Evolutionary conservation across 1,284 basidiomycete genomes (phyloP).

Genomic region (Fomitopsis pinicola): DNA sequence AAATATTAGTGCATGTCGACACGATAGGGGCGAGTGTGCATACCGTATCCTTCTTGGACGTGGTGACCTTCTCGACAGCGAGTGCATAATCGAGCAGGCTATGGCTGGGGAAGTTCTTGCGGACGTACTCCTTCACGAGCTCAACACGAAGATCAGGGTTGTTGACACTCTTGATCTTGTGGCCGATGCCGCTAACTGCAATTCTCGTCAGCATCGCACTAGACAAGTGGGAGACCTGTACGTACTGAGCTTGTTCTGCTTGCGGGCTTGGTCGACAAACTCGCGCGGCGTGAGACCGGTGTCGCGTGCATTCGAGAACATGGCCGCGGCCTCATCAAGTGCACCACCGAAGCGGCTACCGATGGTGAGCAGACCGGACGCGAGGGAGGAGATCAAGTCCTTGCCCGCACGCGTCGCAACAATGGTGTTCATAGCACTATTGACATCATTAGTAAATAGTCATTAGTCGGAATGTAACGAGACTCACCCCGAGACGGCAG

Average conservation of each 20-base stretch:
- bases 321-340: conserved; percentile 94
- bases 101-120: conserved; percentile 94
- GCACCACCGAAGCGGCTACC: conserved; percentile 99
- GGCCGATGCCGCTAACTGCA: conserved; percentile 93
- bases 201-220: conserved; percentile 4
- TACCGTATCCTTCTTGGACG: conserved; percentile 95
- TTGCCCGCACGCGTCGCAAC: conserved; percentile 98
- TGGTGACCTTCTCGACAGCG: conserved; percentile 97
- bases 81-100: conserved; percentile 96
- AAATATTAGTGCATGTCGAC: conserved; percentile 4
- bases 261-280: conserved; percentile 95
- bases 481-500: conserved; percentile 77
- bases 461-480: not conserved
- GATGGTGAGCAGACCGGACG: conserved; percentile 95
- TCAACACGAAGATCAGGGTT: conserved; percentile 97
- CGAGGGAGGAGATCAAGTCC: conserved; percentile 95
- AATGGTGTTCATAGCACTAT: conserved; percentile 99
- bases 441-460: not conserved
- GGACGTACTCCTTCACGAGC: conserved; percentile 96
- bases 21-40: conserved; percentile 27
- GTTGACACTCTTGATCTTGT: conserved; percentile 99
- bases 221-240: conserved; percentile 13
- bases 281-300: conserved; percentile 93
- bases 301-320: conserved; percentile 92
- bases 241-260: conserved; percentile 92